phyloP scores from a whole-genome alignment of 768 basidiomycete species.

The Leucocoprinus leucothites region DNA sequence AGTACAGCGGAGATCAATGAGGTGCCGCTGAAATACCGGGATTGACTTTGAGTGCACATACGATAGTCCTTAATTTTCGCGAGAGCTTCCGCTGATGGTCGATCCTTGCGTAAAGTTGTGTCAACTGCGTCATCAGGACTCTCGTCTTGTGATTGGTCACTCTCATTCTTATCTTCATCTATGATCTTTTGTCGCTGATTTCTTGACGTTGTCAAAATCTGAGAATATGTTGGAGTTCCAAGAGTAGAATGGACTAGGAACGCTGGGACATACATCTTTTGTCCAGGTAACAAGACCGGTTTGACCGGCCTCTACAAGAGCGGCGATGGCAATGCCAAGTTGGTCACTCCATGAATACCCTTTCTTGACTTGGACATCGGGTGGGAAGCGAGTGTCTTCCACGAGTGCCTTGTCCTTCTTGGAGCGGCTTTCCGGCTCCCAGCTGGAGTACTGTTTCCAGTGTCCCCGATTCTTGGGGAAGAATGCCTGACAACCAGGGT shows the following conservation, averaged over 20 bases:
- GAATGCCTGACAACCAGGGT: constrained; percentile 54
- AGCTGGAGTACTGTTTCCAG: constrained; percentile 85
- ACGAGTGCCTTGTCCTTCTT: constrained; percentile 32
- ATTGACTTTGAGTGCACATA: constrained; percentile 35
- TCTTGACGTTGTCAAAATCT: constrained; percentile 66
- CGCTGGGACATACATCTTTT: constrained; percentile 58
- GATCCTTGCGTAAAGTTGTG: constrained; percentile 23
- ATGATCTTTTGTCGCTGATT: constrained; percentile 57
- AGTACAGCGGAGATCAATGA: constrained; percentile 4
- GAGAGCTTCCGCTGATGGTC: constrained; percentile 67
- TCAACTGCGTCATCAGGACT: constrained; percentile 29
- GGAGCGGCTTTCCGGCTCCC: constrained; percentile 54
- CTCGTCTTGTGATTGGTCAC: constrained; percentile 32
- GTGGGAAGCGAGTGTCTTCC: constrained; percentile 46
- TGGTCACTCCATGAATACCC: constrained; percentile 89
- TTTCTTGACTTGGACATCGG: constrained; percentile 80
- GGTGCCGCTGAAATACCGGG: neutral
- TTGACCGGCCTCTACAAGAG: constrained; percentile 65
- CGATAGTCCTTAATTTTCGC: constrained; percentile 73
- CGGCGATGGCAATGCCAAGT: constrained; percentile 79
- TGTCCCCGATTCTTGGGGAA: constrained; percentile 85
- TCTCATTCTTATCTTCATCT: constrained; percentile 51
- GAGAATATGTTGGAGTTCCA: constrained; percentile 4
- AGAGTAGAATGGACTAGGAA: neutral
- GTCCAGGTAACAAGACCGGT: constrained; percentile 73